phyloP scores from a whole-genome alignment of 2,329 filamentous ascomycete species.

The Epichloe sibirici region DNA sequence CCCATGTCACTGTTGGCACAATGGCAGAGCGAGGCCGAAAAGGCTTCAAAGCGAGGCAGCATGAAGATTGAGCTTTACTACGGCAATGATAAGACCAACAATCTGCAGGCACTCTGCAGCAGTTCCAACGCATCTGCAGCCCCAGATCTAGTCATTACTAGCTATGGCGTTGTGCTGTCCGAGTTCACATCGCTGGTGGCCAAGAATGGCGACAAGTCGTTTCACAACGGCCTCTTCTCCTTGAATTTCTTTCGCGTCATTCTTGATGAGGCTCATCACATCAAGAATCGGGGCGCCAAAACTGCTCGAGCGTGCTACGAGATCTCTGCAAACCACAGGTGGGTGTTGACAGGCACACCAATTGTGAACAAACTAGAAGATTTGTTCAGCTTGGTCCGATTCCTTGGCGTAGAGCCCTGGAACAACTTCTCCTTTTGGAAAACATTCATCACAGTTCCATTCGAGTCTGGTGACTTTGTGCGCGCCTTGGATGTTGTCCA shows the following conservation, averaged over 20 bases:
- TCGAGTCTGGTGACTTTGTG: conserved; percentile 90
- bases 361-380: conserved; percentile 96
- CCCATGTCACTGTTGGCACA: conserved; percentile 94
- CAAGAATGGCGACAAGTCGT: conserved; percentile 51
- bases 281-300: conserved; percentile 84
- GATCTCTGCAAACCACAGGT: conserved; percentile 71
- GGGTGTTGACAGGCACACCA: conserved; percentile 88
- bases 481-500: conserved; percentile 92
- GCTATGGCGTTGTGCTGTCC: conserved; percentile 82
- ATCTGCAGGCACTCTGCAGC: conserved; percentile 70
- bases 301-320: conserved; percentile 93
- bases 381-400: conserved; percentile 83
- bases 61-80: conserved; percentile 86
- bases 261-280: conserved; percentile 86
- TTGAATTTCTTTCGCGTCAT: conserved; percentile 92
- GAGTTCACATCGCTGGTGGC: conserved; percentile 64
- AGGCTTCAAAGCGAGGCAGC: conserved; percentile 73
- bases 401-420: conserved; percentile 92
- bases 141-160: conserved; percentile 87
- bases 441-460: conserved; percentile 94
- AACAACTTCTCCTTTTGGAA: conserved; percentile 99
- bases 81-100: conserved; percentile 67
- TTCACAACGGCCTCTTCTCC: conserved; percentile 70
- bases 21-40: conserved; percentile 91
- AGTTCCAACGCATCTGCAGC: conserved; percentile 60